phyloP scores from a whole-genome alignment of 2,329 filamentous ascomycete genomes.

The Colletotrichum godetiae region DNA sequence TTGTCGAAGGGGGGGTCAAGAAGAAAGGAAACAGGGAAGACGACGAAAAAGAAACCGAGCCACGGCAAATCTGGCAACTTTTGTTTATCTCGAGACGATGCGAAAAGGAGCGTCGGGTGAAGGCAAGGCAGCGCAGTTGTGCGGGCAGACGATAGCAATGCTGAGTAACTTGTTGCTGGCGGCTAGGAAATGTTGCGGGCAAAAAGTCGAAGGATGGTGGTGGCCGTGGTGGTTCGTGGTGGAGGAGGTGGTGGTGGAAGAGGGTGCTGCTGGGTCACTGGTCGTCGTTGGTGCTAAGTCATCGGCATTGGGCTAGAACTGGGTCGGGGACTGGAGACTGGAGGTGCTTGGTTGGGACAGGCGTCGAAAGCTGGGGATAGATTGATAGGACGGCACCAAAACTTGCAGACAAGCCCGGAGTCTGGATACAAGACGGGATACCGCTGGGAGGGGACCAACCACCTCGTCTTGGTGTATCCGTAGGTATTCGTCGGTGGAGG shows the following conservation, averaged over 20 bases:
- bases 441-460: not conserved
- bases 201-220: conserved; percentile 8
- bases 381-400: not conserved
- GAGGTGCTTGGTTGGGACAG: conserved; percentile 24
- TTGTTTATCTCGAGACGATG: not conserved
- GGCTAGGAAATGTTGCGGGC: conserved; percentile 23
- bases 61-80: not conserved
- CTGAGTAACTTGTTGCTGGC: conserved; percentile 17
- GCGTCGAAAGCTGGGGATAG: conserved; percentile 6
- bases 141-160: conserved; percentile 22
- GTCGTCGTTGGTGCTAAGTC: conserved; percentile 17
- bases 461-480: not conserved
- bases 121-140: not conserved
- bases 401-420: not conserved
- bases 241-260: conserved; percentile 9
- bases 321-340: not conserved
- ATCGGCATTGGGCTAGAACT: conserved; percentile 33
- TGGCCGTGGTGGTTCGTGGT: conserved; percentile 14
- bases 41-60: not conserved
- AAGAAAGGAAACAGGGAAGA: not conserved
- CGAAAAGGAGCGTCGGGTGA: conserved; percentile 28
- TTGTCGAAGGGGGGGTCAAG: not conserved
- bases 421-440: not conserved
- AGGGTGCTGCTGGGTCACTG: conserved; percentile 1
- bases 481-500: not conserved